A percentile compares a stretch with the other conserved stretches of the same genome.
These are phyloP conservation scores for Wickerhamomyces silvicola DNA, from an alignment of 805 yeast species.

Conservation along the genomic window DNA sequence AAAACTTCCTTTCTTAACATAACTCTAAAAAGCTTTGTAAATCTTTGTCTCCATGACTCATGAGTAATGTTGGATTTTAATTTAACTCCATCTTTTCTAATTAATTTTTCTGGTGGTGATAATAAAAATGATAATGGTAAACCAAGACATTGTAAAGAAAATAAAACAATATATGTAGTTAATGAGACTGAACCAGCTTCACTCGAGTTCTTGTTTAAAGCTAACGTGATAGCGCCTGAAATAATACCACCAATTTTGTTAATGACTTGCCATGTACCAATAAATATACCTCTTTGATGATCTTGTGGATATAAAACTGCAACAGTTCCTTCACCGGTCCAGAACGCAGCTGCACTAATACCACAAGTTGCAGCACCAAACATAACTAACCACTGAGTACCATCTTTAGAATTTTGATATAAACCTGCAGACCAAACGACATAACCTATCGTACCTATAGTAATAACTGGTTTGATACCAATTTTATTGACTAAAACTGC, in stretches of 20 bases:
- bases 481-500: slow-evolving; percentile 19
- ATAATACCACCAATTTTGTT: slow-evolving; percentile 22
- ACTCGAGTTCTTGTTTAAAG: slow-evolving; percentile 11
- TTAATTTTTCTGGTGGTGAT: slow-evolving; percentile 22
- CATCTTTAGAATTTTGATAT: slow-evolving; percentile 22
- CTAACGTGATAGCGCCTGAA: slow-evolving; percentile 19
- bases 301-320: slow-evolving; percentile 21
- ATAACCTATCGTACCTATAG: slow-evolving; percentile 21
- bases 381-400: slow-evolving; percentile 20
- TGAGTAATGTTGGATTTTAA: slow-evolving; percentile 8
- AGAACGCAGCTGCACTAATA: slow-evolving; percentile 21
- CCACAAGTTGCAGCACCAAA: slow-evolving; percentile 22
- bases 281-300: slow-evolving; percentile 18
- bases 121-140: slow-evolving; percentile 16
- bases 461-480: slow-evolving; percentile 16
- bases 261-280: slow-evolving; percentile 23
- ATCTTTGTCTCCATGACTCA: slow-evolving; percentile 5
- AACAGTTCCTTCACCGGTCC: slow-evolving; percentile 24
- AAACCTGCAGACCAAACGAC: slow-evolving; percentile 22
- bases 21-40: slow-evolving; percentile 4
- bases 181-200: slow-evolving; percentile 18
- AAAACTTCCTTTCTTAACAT: slow-evolving; percentile 14
- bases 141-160: slow-evolving; percentile 23
- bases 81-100: slow-evolving; percentile 23
- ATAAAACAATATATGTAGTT: slow-evolving; percentile 20